A percentile compares a stretch with the other conserved stretches of the same genome.
Conservation (phyloP, 495 filamentous ascomycete genomes). For the Podospora pseudopauciseta region DNA sequence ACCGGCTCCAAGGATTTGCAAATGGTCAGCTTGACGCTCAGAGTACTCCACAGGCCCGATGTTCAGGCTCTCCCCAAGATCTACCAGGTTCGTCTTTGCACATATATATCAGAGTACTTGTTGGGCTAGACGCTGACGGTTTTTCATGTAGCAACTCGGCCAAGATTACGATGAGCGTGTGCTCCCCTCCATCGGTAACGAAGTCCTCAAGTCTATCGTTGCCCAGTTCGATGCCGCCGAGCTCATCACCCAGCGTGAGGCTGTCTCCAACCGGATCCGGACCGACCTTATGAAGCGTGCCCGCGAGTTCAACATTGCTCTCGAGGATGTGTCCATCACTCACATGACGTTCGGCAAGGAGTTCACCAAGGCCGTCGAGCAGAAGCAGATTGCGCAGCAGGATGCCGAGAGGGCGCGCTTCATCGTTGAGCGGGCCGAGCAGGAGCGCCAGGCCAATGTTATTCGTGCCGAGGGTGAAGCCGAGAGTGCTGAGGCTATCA, state of each 20-base stretch:
- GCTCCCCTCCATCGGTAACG: constrained; percentile 98
- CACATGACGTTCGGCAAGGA: constrained; percentile 99
- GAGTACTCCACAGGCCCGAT: constrained; percentile 92
- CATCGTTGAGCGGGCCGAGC: constrained; percentile 98
- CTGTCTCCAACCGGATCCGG: constrained; percentile 92
- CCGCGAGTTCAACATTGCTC: constrained; percentile 97
- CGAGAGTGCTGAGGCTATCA: constrained; percentile 92
- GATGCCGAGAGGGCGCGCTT: constrained; percentile 96
- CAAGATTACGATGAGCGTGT: constrained; percentile 99
- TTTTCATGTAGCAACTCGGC: constrained; percentile 60
- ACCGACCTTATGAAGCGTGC: constrained; percentile 92
- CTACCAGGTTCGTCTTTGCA: constrained; percentile 72
- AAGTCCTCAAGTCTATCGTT: constrained; percentile 99
- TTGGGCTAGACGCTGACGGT: not conserved
- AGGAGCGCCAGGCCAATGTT: constrained; percentile 97
- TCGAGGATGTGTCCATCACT: constrained; percentile 98
- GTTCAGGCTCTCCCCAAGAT: constrained; percentile 91
- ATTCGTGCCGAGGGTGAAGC: constrained; percentile 97
- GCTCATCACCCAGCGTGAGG: constrained; percentile 98
- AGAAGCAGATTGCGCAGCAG: constrained; percentile 99
- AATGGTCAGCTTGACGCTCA: constrained; percentile 98
- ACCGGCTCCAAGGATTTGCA: constrained; percentile 98
- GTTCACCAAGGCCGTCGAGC: constrained; percentile 97
- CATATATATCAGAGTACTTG: constrained; percentile 45
- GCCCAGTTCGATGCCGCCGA: constrained; percentile 99